Conservation (phyloP, 495 filamentous ascomycete species). For the Lentithecium fluviatile region DNA sequence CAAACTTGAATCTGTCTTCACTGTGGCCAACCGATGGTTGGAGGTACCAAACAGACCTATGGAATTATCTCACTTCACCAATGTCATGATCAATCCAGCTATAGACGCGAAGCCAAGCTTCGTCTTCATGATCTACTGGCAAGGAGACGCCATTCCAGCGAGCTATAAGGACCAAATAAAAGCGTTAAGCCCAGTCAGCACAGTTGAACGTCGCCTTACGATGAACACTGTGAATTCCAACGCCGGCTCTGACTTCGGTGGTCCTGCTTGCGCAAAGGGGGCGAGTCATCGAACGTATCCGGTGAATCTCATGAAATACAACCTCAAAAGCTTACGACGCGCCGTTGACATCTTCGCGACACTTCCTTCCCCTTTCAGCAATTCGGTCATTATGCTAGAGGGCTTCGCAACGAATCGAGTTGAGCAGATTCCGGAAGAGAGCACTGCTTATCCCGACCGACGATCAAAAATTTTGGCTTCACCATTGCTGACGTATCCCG, state of each 20-base stretch:
- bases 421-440: not conserved
- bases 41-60: not conserved
- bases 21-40: not conserved
- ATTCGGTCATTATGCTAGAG: not conserved
- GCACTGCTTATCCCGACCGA: slow-evolving; percentile 2
- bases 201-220: too few relatives aligned
- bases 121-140: not conserved
- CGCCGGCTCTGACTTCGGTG: too few relatives aligned
- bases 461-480: not conserved
- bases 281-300: not conserved
- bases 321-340: not conserved
- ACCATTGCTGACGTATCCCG: slow-evolving; percentile 4
- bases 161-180: not conserved
- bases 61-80: not conserved
- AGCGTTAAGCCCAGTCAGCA: too few relatives aligned
- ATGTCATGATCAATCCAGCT: not conserved
- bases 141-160: not conserved
- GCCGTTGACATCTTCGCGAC: not conserved
- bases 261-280: not conserved
- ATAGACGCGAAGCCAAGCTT: not conserved
- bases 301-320: not conserved
- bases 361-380: not conserved
- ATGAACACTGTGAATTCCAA: too few relatives aligned
- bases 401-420: slow-evolving; percentile 1
- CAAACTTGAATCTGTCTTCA: slow-evolving; percentile 44